These are phyloP conservation scores for Panaeolus cyanescens DNA, from an alignment of 768 basidiomycete genomes.

Conservation along the genomic window DNA sequence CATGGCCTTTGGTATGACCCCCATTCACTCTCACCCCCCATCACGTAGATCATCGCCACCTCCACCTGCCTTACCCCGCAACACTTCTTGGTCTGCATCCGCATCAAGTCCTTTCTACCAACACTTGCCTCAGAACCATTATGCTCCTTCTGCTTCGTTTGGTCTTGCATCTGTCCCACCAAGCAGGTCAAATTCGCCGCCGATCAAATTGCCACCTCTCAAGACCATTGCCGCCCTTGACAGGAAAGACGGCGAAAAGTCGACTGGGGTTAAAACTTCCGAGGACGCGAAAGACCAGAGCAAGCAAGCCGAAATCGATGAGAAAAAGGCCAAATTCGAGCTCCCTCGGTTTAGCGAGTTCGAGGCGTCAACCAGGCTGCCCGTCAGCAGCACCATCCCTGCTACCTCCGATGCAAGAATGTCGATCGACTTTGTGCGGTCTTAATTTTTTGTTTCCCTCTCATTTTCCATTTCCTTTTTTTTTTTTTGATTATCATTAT, in stretches of 20 bases:
- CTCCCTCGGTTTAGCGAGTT: slow-evolving; percentile 14
- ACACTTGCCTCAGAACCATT: slow-evolving; percentile 18
- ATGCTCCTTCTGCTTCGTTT: slow-evolving; percentile 12
- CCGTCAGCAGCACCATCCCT: background rate
- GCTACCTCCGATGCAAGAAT: slow-evolving; percentile 11
- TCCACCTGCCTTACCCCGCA: slow-evolving; percentile 19
- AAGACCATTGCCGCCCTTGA: slow-evolving; percentile 33
- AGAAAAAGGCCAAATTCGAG: slow-evolving; percentile 6
- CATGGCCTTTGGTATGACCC: slow-evolving; percentile 91
- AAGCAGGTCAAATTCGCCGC: slow-evolving; percentile 68
- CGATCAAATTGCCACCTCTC: slow-evolving; percentile 72
- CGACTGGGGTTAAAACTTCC: slow-evolving; percentile 8
- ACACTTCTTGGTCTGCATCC: slow-evolving; percentile 22
- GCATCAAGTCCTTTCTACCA: slow-evolving; percentile 11
- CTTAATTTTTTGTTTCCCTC: slow-evolving; percentile 1
- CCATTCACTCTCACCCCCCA: slow-evolving; percentile 48
- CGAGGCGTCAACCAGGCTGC: slow-evolving; percentile 13
- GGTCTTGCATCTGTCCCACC: slow-evolving; percentile 46
- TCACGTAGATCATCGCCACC: slow-evolving; percentile 41
- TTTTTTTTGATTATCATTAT: background rate
- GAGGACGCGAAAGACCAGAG: background rate
- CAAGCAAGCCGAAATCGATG: background rate
- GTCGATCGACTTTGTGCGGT: slow-evolving; percentile 15
- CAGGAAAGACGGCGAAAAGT: slow-evolving; percentile 1
- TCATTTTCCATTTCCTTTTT: background rate